These are phyloP conservation scores for Aspergillus sp. DNA, from an alignment of 2,329 filamentous ascomycete species.

Conservation along the genomic window DNA sequence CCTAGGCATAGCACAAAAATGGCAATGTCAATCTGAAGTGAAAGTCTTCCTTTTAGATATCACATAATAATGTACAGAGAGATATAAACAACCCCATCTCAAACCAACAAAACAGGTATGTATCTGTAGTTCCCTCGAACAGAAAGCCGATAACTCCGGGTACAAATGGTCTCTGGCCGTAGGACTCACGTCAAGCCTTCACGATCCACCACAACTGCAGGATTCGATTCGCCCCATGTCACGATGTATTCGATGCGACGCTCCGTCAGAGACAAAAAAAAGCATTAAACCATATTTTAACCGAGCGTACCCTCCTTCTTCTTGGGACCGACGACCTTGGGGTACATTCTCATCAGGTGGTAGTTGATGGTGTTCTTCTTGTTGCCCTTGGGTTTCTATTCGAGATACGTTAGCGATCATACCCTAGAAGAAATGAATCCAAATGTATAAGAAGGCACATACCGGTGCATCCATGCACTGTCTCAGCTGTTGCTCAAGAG, in stretches of 20 bases:
- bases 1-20: neutral
- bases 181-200: too few species aligned
- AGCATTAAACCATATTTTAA: constrained; percentile 16
- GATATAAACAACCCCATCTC: constrained; percentile 7
- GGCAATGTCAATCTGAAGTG: neutral
- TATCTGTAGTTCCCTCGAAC: constrained; percentile 9
- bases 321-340: constrained; percentile 69
- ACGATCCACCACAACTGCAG: neutral
- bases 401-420: neutral
- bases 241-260: neutral
- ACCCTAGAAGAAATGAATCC: neutral
- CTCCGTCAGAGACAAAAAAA: constrained; percentile 3
- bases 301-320: constrained; percentile 56
- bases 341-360: constrained; percentile 76
- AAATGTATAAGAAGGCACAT: constrained; percentile 35
- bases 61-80: constrained; percentile 26
- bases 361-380: constrained; percentile 86
- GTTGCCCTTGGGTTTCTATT: constrained; percentile 53
- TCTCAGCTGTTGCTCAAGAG: constrained; percentile 60
- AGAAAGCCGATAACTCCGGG: constrained; percentile 12
- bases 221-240: neutral
- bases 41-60: constrained; percentile 3
- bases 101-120: constrained; percentile 18
- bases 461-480: constrained; percentile 79
- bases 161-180: constrained; percentile 4